A percentile compares a stretch with the other conserved stretches of the same genome.
phyloP scores from a whole-genome alignment of 805 yeast species.

The baker's yeast (Saccharomyces cerevisiae) region DNA sequence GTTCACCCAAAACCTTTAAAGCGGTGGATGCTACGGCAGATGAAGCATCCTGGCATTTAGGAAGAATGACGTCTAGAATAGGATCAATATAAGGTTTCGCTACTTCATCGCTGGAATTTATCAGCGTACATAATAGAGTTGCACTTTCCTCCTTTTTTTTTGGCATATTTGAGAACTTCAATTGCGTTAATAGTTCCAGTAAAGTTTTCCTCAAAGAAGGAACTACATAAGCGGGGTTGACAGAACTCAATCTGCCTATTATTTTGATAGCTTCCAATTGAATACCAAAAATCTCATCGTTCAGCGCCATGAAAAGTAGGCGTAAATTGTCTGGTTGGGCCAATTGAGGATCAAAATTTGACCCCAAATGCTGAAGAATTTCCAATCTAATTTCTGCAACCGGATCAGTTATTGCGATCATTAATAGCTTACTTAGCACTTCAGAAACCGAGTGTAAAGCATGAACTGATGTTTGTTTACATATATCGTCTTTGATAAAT shows the following conservation, averaged over 20 bases:
- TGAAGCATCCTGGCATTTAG: slow-evolving; percentile 62
- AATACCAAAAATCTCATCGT: slow-evolving; percentile 82
- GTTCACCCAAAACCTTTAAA: slow-evolving; percentile 78
- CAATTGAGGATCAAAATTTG: slow-evolving; percentile 78
- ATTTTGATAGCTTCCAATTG: slow-evolving; percentile 69
- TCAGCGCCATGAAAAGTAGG: slow-evolving; percentile 74
- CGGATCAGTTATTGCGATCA: slow-evolving; percentile 84
- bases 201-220: slow-evolving; percentile 85
- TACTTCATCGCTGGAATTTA: slow-evolving; percentile 70
- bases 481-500: slow-evolving; percentile 72
- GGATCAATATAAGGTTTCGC: slow-evolving; percentile 88
- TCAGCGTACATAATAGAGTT: slow-evolving; percentile 58
- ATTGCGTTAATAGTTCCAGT: slow-evolving; percentile 73
- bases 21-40: slow-evolving; percentile 83
- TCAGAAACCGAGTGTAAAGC: slow-evolving; percentile 78
- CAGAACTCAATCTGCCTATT: slow-evolving; percentile 74
- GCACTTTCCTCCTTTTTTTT: slow-evolving; percentile 84
- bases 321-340: slow-evolving; percentile 90
- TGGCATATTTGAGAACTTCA: slow-evolving; percentile 73
- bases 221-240: slow-evolving; percentile 92
- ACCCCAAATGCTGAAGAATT: slow-evolving; percentile 63
- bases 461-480: slow-evolving; percentile 71
- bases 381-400: slow-evolving; percentile 76
- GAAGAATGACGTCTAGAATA: slow-evolving; percentile 74
- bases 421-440: slow-evolving; percentile 69